Percentiles rank a stretch among this genome's conserved stretches.
phyloP scores from a whole-genome alignment of 2,329 filamentous ascomycete genomes.

The Cladosporium sp. region DNA sequence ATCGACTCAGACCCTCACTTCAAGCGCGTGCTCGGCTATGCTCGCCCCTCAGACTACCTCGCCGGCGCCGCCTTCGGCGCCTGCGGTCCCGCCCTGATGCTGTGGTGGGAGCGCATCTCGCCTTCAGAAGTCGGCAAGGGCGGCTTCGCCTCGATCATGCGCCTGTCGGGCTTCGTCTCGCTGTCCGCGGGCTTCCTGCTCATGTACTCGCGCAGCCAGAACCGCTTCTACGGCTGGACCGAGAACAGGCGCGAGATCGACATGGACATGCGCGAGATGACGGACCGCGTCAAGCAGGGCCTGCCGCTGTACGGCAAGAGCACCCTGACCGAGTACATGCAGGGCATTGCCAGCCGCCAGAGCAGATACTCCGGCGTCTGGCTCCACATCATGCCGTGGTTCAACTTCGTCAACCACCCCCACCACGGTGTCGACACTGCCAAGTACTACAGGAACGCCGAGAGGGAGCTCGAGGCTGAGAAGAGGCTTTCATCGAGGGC shows the following conservation, averaged over 20 bases:
- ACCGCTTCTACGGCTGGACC: conserved; percentile 90
- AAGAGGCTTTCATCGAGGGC: conserved; percentile 30
- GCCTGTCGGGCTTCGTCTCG: conserved; percentile 72
- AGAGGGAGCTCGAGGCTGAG: conserved; percentile 88
- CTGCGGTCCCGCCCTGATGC: conserved; percentile 72
- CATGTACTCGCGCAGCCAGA: conserved; percentile 78
- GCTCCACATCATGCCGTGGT: conserved; percentile 85
- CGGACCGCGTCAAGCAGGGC: conserved; percentile 89
- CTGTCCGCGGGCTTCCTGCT: conserved; percentile 76
- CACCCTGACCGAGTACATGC: conserved; percentile 79
- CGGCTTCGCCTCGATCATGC: conserved; percentile 80
- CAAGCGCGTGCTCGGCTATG: conserved; percentile 84
- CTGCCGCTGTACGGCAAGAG: conserved; percentile 85
- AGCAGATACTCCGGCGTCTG: conserved; percentile 87
- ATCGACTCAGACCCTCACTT: conserved; percentile 99
- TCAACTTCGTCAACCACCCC: conserved; percentile 97
- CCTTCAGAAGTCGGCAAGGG: conserved; percentile 82
- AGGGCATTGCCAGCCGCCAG: conserved; percentile 89
- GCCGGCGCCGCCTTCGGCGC: conserved; percentile 67
- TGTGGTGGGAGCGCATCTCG: conserved; percentile 77
- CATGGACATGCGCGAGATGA: conserved; percentile 98
- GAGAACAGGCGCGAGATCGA: conserved; percentile 91
- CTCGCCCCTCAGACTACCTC: conserved; percentile 79
- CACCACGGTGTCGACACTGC: conserved; percentile 96
- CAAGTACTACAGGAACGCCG: conserved; percentile 96